Evolutionary conservation across 2,329 filamentous ascomycete species (phyloP), one percentile per base, ranked within the genome.

Genomic region (Sphaerulina musiva): DNA sequence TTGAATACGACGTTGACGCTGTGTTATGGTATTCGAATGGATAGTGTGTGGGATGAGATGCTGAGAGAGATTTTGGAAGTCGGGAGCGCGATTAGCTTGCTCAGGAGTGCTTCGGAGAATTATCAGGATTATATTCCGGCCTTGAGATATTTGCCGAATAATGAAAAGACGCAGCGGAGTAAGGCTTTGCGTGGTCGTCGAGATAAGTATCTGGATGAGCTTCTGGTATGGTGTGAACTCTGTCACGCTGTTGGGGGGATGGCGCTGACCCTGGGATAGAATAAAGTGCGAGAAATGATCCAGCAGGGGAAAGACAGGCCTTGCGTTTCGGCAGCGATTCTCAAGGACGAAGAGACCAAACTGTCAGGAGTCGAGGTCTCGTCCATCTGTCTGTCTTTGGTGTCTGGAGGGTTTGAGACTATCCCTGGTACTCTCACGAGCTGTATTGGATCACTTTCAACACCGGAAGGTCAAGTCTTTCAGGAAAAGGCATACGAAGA

Each of bases 11-110:
- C 77, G 0, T 64, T 80, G 14, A 80, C 77, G 0, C 70, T 80
- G 1, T 79, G 76, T 60, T 80, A 80, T 48, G 78, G 77, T 0
- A 78, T 79, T 39, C 73, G 78, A 1, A 80, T 80, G 77, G 77
- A 80, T 60, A 71, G 68, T 4, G 74, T 79, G 0, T 78, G 78
- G 58, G 78, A 80, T 49, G 71, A 72, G 1, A 66, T 80, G 45
- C 65, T 80, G 7, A 70, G 76, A 3, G 77, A 80, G 62, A 78
- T 80, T 36, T 68, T 80, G 0, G 68, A 80, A 55, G 78, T 80
- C 3, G 78, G 77, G 1, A 77, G 74, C 0, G 76, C 76, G 0
- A 80, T 80, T 46, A 75, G 71, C 1, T 68, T 79, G 1, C 64
- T 80, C 2, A 71, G 78, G 4, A 76, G 72, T 50, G 76, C 77